Evolutionary conservation across 140 eudicot species (phyloP), one percentile per base, ranked within the genome.

Genomic region (Bidens hawaiensis): DNA sequence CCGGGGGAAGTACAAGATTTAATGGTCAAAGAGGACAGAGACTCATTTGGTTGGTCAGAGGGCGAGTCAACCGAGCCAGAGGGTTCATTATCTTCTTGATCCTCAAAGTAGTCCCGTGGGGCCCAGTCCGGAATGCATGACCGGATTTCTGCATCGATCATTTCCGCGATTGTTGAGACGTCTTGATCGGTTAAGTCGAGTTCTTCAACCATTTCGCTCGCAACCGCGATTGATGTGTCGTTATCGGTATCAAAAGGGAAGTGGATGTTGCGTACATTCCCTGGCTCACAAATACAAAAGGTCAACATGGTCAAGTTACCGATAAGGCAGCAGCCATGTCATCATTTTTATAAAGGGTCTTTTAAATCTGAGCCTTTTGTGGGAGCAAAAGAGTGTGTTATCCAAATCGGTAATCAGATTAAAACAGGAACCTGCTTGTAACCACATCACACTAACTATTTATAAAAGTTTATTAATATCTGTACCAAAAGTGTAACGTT

Each of bases 131-230:
- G 95, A 70, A 85, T 88, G 60, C 85, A 82, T n/a, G 88, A 77
- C 9, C 78, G 89, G 40, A 94, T 88, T 83, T 88, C 97, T 5
- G 95, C 65, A 64, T 93, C 95, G 8, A 93, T 93, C 95, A 85
- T 85, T 53, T 78, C 94, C 42, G 94, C 90, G 53, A 88, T 83
- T 14, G 85, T 82, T 22, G 99, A 75, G 31, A 85, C 95, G 42
- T 94, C 99, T 65, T 94, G 97, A 74, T 94, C 94, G 12, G 97
- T 83, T 24, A 94, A 78, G 62, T 78, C 90, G 62, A 94, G 75
- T 73, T 94, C 95, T 70, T 88, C 84, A 71, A 94, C 99, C 99
- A 94, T 94, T 83, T 94, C 99, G 73, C 97, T 83, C 28, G 99
- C 99, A 67, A 94, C 99, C 53, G 88, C 95, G 52, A 76, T 83